Percentiles rank a stretch among this genome's conserved stretches.
Evolutionary conservation across 768 basidiomycete species (phyloP).

Genomic region (Agaricus sinodeliciosus): DNA sequence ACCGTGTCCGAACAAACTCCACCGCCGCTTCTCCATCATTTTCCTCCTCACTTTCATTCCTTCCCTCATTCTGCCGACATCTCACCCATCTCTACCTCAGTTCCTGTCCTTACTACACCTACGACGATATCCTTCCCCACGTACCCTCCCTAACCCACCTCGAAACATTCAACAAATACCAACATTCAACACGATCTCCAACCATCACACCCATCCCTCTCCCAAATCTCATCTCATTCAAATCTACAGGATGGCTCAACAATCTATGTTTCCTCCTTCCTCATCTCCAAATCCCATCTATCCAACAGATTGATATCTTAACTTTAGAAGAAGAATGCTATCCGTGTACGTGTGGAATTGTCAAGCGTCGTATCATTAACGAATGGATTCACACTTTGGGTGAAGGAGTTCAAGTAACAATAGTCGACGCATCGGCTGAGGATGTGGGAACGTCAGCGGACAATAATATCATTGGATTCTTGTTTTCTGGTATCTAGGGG

Average conservation of each 20-base stretch:
- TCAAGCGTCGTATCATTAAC: slow-evolving; percentile 2
- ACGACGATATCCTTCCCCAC: slow-evolving; percentile 1
- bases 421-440: neutral
- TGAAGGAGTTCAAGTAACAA: neutral
- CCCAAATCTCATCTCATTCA: slow-evolving; percentile 1
- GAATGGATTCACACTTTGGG: neutral
- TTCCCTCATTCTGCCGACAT: neutral
- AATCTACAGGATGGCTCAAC: slow-evolving; percentile 2
- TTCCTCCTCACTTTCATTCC: neutral
- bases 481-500: neutral
- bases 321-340: slow-evolving; percentile 7
- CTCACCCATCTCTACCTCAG: slow-evolving; percentile 8
- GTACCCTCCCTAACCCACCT: slow-evolving; percentile 6
- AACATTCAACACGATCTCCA: neutral
- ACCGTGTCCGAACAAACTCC: neutral
- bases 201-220: neutral
- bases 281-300: neutral
- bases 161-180: slow-evolving; percentile 7
- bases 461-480: neutral
- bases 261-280: slow-evolving; percentile 7
- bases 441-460: neutral
- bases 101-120: slow-evolving; percentile 7
- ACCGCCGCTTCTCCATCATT: neutral
- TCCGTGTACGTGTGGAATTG: slow-evolving; percentile 3
- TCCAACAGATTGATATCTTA: neutral